Base-by-base conservation (phyloP, 1,284 basidiomycete species). In the Macrocybe sp. region DNA sequence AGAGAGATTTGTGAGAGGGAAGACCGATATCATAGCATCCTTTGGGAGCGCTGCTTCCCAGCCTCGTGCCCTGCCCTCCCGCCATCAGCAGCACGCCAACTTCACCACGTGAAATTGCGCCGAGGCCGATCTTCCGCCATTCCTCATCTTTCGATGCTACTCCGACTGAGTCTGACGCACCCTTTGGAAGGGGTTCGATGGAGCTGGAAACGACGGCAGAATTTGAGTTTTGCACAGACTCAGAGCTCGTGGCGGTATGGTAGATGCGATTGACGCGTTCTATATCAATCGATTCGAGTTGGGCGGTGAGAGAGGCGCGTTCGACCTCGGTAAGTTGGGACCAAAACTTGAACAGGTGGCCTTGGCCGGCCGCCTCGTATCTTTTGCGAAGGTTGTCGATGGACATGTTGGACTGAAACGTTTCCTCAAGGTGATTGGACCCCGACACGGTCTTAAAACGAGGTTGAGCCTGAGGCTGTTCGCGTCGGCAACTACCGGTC, bases 1-100 rank as follows among this genome's bases (percentile, higher is more conserved):
- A 99, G 49, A 99, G 82, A 30, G 87, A 85, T 70, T 95, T 97
- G 70, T 90, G 84, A 33, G 89, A 93, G 8, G 94, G 92, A 37
- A 99, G 76, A 11, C 87, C 88, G 58, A 99, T 97, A 65, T 99
- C 92, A 72, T 97, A 99, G 75, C 95, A 97, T 7, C 97, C 97
- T 65, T 99, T 99, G 28, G 97, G 97, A 16, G 87, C 88, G 34
- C 78, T 81, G 59, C 91, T 95, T 35, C 97, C 97, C 42, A 99
- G 75, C 46, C 97, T 79, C 11, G 95, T 97, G 16, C 97, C 97
- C 70, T 99, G 97, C 2, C 97, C 97, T 44, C 97, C 97, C 1
- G 97, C 97, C 87, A 99, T 90, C 59, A 99, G 79, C 30, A 99
- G 76, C 8, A 99, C 94, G 31, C 85, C 97, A 37, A 98, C 93